These are phyloP conservation scores for Cytospora mali DNA, from an alignment of 2,329 filamentous ascomycete genomes.

Conservation along the genomic window DNA sequence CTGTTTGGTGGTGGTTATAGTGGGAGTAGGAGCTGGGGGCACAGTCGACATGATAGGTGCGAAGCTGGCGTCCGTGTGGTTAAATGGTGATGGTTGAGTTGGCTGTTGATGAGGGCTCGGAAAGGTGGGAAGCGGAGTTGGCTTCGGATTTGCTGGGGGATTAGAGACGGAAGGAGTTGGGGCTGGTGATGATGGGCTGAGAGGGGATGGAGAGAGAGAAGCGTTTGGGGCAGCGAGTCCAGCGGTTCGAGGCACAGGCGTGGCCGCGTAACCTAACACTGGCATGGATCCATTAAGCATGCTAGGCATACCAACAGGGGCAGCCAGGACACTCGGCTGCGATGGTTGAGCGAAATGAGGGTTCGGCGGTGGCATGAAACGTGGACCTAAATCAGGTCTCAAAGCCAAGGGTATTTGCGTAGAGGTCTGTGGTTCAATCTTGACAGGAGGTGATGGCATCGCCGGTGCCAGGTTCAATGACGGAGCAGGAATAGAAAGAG, in stretches of 20 bases:
- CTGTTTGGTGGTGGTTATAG: slow-evolving; percentile 1
- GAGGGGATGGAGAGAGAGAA: slow-evolving; percentile 32
- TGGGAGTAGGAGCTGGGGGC: neutral
- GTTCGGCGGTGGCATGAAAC: slow-evolving; percentile 29
- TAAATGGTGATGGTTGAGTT: neutral
- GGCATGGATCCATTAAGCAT: slow-evolving; percentile 34
- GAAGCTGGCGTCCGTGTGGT: slow-evolving; percentile 24
- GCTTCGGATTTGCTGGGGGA: neutral
- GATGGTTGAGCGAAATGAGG: slow-evolving; percentile 23
- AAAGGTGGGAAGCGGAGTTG: slow-evolving; percentile 4
- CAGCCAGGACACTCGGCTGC: slow-evolving; percentile 32
- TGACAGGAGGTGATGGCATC: slow-evolving; percentile 16
- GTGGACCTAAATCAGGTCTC: slow-evolving; percentile 25
- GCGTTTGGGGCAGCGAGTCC: slow-evolving; percentile 35
- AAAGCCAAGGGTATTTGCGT: slow-evolving; percentile 23
- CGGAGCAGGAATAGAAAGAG: slow-evolving; percentile 10
- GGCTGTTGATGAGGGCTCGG: slow-evolving; percentile 11
- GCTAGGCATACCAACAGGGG: slow-evolving; percentile 31
- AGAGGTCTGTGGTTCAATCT: slow-evolving; percentile 22
- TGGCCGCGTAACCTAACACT: slow-evolving; percentile 31
- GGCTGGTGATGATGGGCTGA: slow-evolving; percentile 27
- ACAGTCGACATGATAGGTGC: slow-evolving; percentile 17
- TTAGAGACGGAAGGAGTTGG: neutral
- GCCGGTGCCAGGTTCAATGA: slow-evolving; percentile 4
- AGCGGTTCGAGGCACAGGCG: slow-evolving; percentile 31